Percentiles rank a stretch among this genome's conserved stretches.
Conservation (phyloP, 1,284 basidiomycete species). For the Trametes hirsuta region DNA sequence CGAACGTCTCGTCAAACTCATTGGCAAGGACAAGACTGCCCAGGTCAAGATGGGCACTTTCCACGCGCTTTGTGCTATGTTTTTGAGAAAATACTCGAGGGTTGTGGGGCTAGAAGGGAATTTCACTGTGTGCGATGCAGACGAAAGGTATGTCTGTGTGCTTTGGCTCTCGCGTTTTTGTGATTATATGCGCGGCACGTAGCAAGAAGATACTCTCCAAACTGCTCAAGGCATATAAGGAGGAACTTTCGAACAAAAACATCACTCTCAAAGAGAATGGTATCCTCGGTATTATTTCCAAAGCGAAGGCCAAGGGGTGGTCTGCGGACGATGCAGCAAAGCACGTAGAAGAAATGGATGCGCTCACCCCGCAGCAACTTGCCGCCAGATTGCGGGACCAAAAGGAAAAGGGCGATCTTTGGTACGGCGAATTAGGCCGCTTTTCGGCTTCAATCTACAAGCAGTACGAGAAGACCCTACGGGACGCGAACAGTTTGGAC, state of each 20-base stretch:
- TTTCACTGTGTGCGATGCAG: constrained; percentile 84
- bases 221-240: constrained; percentile 61
- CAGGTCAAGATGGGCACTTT: constrained; percentile 82
- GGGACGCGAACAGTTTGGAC: constrained; percentile 75
- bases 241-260: constrained; percentile 48
- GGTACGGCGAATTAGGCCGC: constrained; percentile 10
- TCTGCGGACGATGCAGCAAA: constrained; percentile 50
- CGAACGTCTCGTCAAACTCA: constrained; percentile 68
- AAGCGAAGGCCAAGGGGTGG: constrained; percentile 78
- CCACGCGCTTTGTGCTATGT: constrained; percentile 77
- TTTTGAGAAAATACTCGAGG: constrained; percentile 70
- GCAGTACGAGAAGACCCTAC: constrained; percentile 70
- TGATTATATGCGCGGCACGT: constrained; percentile 12
- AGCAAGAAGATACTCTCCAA: constrained; percentile 77
- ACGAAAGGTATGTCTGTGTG: constrained; percentile 66
- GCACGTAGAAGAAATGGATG: constrained; percentile 14
- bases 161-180: background rate
- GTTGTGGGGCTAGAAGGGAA: constrained; percentile 69
- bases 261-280: constrained; percentile 64
- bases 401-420: constrained; percentile 19
- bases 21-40: constrained; percentile 66
- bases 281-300: constrained; percentile 72
- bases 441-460: constrained; percentile 63
- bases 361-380: constrained; percentile 7
- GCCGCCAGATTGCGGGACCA: background rate